Evolutionary conservation across 2,329 filamentous ascomycete species (phyloP), one percentile per base, ranked within the genome.

Genomic region (Phoma sp.): DNA sequence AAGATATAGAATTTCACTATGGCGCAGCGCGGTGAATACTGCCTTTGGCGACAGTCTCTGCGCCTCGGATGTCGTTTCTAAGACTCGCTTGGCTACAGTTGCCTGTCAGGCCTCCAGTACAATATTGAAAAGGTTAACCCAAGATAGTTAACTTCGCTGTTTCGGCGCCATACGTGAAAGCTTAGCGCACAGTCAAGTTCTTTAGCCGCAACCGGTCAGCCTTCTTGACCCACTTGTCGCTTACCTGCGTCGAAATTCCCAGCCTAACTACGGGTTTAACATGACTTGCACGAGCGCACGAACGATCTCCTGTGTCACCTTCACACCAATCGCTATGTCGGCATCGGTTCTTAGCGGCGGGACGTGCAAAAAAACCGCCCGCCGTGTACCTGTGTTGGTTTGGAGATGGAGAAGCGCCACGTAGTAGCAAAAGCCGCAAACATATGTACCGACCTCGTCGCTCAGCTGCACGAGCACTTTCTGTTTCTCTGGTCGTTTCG

Each of bases 381-480:
- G 52, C 50, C 62, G 57, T 42, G 27, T 58, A 10, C 55, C 58
- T 14, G 37, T 62, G 27, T 36, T 45, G 48, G 55, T 67, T 42
- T 64, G 52, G 58, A 67, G 64, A 55, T 68, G 60, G 32, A 61
- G 35, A 55, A 80, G 58, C 25, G 67, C 72, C 33, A 72, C 69
- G 57, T 73, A 78, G 58, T 79, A 79, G n/a, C 74, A 74, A 54
- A 78, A 79, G 32, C 78, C 77, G 62, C 78, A 80, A 4, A 79
- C 62, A 60, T 72, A 79, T 23, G 73, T 74, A 3, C 77, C 75
- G 3, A 78, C 72, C 57, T 78, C 75, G 38, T 76, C 69, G 27
- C 69, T 77, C n/a, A 67, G 53, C 43, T 71, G 60, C 3, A 75
- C 65, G 46, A 73, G 72, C n/a, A 70, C 59, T 13, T 32, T 41